A percentile compares a stretch with the other conserved stretches of the same genome.
Evolutionary conservation across 495 filamentous ascomycete genomes (phyloP).

Genomic region (Darksidea phi): DNA sequence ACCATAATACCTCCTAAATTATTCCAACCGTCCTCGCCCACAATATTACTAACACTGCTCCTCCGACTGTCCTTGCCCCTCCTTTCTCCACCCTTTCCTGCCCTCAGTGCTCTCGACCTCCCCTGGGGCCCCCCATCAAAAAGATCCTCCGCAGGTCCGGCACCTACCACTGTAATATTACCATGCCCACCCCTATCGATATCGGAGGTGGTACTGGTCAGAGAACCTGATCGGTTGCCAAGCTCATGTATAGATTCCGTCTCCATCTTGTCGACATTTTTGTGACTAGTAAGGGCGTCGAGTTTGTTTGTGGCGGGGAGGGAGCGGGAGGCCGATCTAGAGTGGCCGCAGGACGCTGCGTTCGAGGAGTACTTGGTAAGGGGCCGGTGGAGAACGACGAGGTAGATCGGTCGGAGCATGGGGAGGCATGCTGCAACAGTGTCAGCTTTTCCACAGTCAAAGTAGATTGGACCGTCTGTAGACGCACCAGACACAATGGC

Average conservation of each 20-base stretch:
- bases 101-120: too few relatives aligned
- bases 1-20: slow-evolving; percentile 3
- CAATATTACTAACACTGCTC: neutral
- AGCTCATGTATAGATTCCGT: slow-evolving; percentile 1
- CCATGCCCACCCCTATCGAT: too few relatives aligned
- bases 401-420: slow-evolving; percentile 31
- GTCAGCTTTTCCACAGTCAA: neutral
- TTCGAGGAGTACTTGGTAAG: neutral
- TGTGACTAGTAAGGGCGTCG: slow-evolving; percentile 3
- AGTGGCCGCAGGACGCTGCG: neutral
- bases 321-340: neutral
- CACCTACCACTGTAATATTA: too few relatives aligned
- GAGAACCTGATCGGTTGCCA: neutral
- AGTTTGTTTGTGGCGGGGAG: neutral
- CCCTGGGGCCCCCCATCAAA: too few relatives aligned
- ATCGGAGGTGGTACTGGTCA: too few relatives aligned
- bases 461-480: neutral
- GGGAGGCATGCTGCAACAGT: slow-evolving; percentile 29
- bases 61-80: neutral
- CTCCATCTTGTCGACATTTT: neutral
- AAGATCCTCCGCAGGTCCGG: too few relatives aligned
- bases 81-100: neutral
- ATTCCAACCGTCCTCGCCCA: neutral
- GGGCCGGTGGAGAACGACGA: slow-evolving; percentile 6
- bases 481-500: slow-evolving; percentile 28